Base-by-base conservation (phyloP, 768 basidiomycete genomes). In the Cystobasidium onofrii region DNA sequence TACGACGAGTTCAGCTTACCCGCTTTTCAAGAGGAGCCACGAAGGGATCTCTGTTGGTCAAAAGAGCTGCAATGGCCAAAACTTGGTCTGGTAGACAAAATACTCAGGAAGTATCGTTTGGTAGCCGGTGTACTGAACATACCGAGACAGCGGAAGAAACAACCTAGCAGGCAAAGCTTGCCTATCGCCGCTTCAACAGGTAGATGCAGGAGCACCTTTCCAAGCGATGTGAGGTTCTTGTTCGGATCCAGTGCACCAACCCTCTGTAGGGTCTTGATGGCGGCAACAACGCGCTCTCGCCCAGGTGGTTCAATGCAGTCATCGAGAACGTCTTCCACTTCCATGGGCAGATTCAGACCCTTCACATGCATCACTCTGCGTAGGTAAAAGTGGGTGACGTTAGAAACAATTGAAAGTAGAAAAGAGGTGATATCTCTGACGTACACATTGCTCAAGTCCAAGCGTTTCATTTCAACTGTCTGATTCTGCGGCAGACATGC, bases 401-500 rank as follows among this genome's bases (percentile, higher is more conserved):
- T 25, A 23, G 36, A 3, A 9, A 12, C 57, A 15, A 31, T 61
- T 4, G 18, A 29, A 34, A 25, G 23, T 60, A 1, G 29, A 60
- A 12, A 27, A 9, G 9, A 55, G 54, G 29, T 2, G 43, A 52
- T 12, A 43, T 4, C 7, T 15, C 6, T 18, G 18, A 72, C 61
- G 13, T 36, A 72, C 57, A 94, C 89, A 78, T 92, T 92, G 78
- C 87, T 90, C 77, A 95, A 80, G 81, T 93, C 92, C 15, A 89
- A 87, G 39, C 92, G 86, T 80, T 91, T 91, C 92, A 97, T 97
- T 83, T 96, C 94, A 43, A 96, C 94, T 0, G 88, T 88, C 80
- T 93, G 92, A 79, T 95, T 88, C 31, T 90, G 85, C 64, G 87
- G 84, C 60, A 97, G 84, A 13, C 83, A 81, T 18, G 83, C 82